Base-by-base conservation (phyloP, 257 asterid species). In the Verbena officinalis region DNA sequence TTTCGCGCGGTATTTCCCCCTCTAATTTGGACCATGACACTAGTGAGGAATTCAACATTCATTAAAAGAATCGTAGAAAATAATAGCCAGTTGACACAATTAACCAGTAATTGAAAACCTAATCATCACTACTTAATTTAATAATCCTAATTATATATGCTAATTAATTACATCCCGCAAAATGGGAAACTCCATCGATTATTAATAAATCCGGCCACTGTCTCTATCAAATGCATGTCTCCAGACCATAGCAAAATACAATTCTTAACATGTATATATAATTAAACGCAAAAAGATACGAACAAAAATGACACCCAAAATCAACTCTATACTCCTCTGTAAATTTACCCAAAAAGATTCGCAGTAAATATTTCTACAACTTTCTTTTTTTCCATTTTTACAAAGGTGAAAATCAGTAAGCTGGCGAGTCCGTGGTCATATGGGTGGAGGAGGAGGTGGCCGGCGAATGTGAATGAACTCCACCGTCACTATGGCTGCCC, bases 361-460 rank as follows among this genome's bases (percentile, higher is more conserved):
- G 33, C 69, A 0, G 49, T 70, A 31, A 58, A 66, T 58, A 59
- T 75, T 60, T 68, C 74, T 72, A 72, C 67, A 63, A 14, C n/a
- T n/a, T n/a, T n/a, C n/a, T n/a, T n/a, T n/a, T n/a, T n/a, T n/a
- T n/a, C n/a, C n/a, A n/a, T 68, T 38, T 16, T 27, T 44, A 53
- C 56, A 11, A 19, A 36, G 20, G 4, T 11, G 5, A 30, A 19
- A 3, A 17, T 79, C 61, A 83, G 71, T 67, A 67, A 57, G 70
- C 71, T 6, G 76, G 79, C 5, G 84, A 72, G 19, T 82, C 76
- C 0, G 85, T 82, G 57, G 82, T 78, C 0, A 81, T 77, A 52
- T 69, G 85, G 4, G 82, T 74, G 62, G 89, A 85, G 63, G 92
- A 85, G 19, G 93, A 82, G 34, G 82, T 68, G 24, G 86, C 67